Conservation (phyloP, 2,329 filamentous ascomycete genomes). For the Fusarium illudens region DNA sequence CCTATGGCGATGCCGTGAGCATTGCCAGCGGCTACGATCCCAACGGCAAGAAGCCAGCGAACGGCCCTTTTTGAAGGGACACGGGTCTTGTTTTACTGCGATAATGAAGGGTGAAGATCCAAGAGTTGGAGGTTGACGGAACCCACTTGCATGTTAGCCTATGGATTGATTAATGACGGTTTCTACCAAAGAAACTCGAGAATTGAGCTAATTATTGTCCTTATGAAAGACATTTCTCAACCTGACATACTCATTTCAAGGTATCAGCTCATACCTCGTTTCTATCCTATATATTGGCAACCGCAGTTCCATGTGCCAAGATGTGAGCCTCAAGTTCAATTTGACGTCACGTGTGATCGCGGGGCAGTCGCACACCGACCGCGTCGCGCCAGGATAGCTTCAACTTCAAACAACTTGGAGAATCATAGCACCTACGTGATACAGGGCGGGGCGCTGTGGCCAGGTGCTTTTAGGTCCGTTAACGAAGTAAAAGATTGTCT, state of each 20-base stretch:
- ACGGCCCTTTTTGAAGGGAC: slow-evolving; percentile 27
- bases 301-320: neutral
- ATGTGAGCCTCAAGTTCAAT: neutral
- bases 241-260: neutral
- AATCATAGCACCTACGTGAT: neutral
- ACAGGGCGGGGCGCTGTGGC: neutral
- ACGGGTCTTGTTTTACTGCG: neutral
- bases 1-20: slow-evolving; percentile 42
- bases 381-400: slow-evolving; percentile 31
- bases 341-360: slow-evolving; percentile 27
- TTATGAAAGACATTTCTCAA: neutral
- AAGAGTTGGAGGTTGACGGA: neutral
- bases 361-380: slow-evolving; percentile 31
- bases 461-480: neutral
- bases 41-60: slow-evolving; percentile 46
- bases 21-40: slow-evolving; percentile 40
- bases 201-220: neutral
- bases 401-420: neutral
- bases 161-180: neutral
- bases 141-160: neutral
- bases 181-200: neutral
- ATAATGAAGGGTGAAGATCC: slow-evolving; percentile 1
- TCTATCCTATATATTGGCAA: too few species aligned
- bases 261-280: neutral
- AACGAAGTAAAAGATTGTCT: neutral